phyloP scores from a whole-genome alignment of 2,329 filamentous ascomycete genomes.

The Exserohilum rostratum region DNA sequence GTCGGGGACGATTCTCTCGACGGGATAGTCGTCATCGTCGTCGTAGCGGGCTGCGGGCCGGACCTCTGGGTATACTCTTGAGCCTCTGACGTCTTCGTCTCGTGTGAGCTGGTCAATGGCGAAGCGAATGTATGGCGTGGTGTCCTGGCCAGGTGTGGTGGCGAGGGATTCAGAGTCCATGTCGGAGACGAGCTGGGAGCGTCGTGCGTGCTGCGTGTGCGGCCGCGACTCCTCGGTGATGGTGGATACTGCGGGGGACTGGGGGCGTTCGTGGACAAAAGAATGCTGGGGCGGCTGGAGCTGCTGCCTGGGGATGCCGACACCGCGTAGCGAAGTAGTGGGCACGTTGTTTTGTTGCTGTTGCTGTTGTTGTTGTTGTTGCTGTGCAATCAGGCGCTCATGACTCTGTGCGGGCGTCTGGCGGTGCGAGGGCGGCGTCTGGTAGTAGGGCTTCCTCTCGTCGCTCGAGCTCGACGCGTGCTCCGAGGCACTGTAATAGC shows the following conservation, averaged over 20 bases:
- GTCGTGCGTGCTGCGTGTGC: slow-evolving; percentile 31
- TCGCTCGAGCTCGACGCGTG: slow-evolving; percentile 46
- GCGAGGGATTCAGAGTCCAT: slow-evolving; percentile 45
- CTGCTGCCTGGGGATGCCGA: slow-evolving; percentile 42
- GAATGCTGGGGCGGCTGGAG: slow-evolving; percentile 17
- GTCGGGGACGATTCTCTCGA: slow-evolving; percentile 56
- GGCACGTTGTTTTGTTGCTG: slow-evolving; percentile 28
- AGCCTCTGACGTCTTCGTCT: slow-evolving; percentile 67
- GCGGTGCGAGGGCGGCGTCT: slow-evolving; percentile 44
- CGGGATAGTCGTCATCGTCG: slow-evolving; percentile 54
- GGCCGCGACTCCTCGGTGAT: slow-evolving; percentile 41
- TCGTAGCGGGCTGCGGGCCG: slow-evolving; percentile 12
- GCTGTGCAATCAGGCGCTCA: slow-evolving; percentile 44
- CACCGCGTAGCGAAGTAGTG: slow-evolving; percentile 42
- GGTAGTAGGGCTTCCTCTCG: slow-evolving; percentile 38
- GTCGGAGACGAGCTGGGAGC: slow-evolving; percentile 23
- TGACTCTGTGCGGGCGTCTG: slow-evolving; percentile 45
- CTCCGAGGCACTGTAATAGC: slow-evolving; percentile 57
- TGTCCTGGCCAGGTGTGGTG: slow-evolving; percentile 72
- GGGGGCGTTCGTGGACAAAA: slow-evolving; percentile 24
- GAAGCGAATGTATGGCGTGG: slow-evolving; percentile 86
- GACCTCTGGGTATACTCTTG: slow-evolving; percentile 55
- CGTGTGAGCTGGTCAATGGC: slow-evolving; percentile 86
- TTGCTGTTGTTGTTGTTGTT: too few relatives aligned
- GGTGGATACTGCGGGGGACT: slow-evolving; percentile 39